phyloP scores from a whole-genome alignment of 2,329 filamentous ascomycete genomes.

The Paecilomyces niveus region DNA sequence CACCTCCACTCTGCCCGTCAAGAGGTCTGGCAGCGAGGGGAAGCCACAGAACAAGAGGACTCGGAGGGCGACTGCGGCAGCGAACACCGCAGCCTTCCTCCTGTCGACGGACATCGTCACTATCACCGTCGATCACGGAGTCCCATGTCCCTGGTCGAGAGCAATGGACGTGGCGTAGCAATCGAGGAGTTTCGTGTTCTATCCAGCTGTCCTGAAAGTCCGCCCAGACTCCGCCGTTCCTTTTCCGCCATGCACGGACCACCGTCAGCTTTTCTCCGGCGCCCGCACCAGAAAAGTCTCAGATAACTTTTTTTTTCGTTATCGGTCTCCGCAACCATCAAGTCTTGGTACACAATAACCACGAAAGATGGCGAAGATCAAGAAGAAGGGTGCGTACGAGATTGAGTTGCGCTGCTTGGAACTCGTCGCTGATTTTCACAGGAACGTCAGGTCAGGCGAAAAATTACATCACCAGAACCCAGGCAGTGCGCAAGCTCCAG shows the following conservation, averaged over 20 bases:
- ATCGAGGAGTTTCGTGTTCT: neutral
- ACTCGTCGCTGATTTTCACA: conserved; percentile 24
- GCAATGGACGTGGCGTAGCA: neutral
- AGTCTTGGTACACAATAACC: conserved; percentile 17
- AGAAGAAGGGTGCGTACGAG: conserved; percentile 67
- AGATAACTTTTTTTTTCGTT: conserved; percentile 30
- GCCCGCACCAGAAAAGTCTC: conserved; percentile 21
- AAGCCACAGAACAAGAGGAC: conserved; percentile 74
- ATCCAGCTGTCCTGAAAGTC: conserved; percentile 12
- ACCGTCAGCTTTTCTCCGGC: conserved; percentile 11
- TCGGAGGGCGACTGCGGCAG: conserved; percentile 68
- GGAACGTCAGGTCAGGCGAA: conserved; percentile 85
- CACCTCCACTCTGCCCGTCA: conserved; percentile 89
- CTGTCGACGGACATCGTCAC: conserved; percentile 46
- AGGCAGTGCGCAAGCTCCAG: conserved; percentile 95
- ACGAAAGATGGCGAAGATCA: conserved; percentile 63
- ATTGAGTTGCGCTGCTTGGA: neutral
- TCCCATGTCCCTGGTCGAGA: neutral
- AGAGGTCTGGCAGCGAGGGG: conserved; percentile 72
- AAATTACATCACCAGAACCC: conserved; percentile 96
- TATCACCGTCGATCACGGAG: neutral
- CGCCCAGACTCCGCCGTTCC: conserved; percentile 5
- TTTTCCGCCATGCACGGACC: conserved; percentile 25
- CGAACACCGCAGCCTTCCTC: conserved; percentile 62
- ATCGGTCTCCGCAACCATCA: conserved; percentile 16